Conservation (phyloP, 1,284 basidiomycete genomes). For the Ustilago tritici region DNA sequence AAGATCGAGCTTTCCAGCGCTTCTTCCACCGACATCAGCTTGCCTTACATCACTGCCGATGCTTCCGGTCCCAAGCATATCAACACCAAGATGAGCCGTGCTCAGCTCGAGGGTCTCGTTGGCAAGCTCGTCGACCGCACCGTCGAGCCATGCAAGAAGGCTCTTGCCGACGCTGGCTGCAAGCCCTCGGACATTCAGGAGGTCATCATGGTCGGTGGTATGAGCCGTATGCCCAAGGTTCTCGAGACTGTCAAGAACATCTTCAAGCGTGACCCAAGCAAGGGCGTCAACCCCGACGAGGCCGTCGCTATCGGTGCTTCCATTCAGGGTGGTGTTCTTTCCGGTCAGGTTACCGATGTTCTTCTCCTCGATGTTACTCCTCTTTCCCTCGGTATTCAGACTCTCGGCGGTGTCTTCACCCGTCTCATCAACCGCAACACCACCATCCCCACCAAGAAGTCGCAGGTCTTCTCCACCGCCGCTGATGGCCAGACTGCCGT, state of each 20-base stretch:
- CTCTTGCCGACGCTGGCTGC: conserved; percentile 87
- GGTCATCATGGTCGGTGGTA: conserved; percentile 97
- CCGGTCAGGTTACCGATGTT: conserved; percentile 96
- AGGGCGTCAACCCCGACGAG: conserved; percentile 98
- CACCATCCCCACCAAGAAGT: conserved; percentile 99
- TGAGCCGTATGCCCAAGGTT: conserved; percentile 97
- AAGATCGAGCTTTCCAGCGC: conserved; percentile 94
- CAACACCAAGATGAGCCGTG: conserved; percentile 70
- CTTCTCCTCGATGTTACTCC: conserved; percentile 96
- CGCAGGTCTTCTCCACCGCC: conserved; percentile 97
- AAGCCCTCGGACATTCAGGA: conserved; percentile 94
- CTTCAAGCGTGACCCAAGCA: conserved; percentile 94
- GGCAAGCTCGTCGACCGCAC: conserved; percentile 86
- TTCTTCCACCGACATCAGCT: conserved; percentile 72
- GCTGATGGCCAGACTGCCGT: conserved; percentile 80
- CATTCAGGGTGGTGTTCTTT: conserved; percentile 93
- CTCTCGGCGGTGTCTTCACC: conserved; percentile 98
- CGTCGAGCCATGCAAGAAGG: conserved; percentile 97
- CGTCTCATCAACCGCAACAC: conserved; percentile 85
- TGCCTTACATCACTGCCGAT: conserved; percentile 83
- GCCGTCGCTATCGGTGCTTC: conserved; percentile 92
- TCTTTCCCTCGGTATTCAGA: conserved; percentile 93
- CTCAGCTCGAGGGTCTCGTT: conserved; percentile 90
- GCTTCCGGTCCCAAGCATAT: conserved; percentile 35
- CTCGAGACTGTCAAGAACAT: conserved; percentile 90